Base-by-base conservation (phyloP, 306 rosid genomes). In the Rosa lucieae region DNA sequence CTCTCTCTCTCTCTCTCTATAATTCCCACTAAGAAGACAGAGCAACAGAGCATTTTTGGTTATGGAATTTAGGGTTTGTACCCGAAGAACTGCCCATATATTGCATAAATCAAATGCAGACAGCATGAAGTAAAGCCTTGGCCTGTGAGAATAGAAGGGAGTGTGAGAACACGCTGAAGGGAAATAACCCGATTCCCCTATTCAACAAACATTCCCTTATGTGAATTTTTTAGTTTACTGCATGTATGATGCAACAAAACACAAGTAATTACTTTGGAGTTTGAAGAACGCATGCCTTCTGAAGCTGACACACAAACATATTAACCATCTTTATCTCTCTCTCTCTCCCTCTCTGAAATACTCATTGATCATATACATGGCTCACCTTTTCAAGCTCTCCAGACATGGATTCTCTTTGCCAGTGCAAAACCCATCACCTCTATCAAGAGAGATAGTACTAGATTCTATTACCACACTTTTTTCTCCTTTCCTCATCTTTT, bases 321-420 rank as follows among this genome's bases (percentile, higher is more conserved):
- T 62, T 49, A 62, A 18, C 63, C 75, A 73, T 39, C 65, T 56
- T 58, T 56, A 21, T 20, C 14, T 42, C 26, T 47, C 73, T 74
- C 70, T 58, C 77, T 44, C 10, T 6, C 49, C 10, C 49, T 46
- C 49, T 46, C 51, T 47, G 53, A 12, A 49, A 14, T 15, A 35
- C 11, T 65, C 70, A 65, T 37, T 65, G 70, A 65, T 65, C 10
- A 65, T 18, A 67, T 67, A 17, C 29, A 67, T 67, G 94, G 97
- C 94, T 87, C 97, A 48, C 71, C 94, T 89, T 93, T 93, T 87
- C 80, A 88, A 91, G 97, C 87, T 91, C 85, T 17, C 72, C 46
- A 65, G 88, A 88, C 89, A 88, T 84, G 87, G 93, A 93, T 91
- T 91, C 98, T 87, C 90, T 84, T 80, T 88, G 90, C 77, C 85